Evolutionary conservation across 179 eudicot genomes (phyloP).

Genomic region (Beta corolliflora): DNA sequence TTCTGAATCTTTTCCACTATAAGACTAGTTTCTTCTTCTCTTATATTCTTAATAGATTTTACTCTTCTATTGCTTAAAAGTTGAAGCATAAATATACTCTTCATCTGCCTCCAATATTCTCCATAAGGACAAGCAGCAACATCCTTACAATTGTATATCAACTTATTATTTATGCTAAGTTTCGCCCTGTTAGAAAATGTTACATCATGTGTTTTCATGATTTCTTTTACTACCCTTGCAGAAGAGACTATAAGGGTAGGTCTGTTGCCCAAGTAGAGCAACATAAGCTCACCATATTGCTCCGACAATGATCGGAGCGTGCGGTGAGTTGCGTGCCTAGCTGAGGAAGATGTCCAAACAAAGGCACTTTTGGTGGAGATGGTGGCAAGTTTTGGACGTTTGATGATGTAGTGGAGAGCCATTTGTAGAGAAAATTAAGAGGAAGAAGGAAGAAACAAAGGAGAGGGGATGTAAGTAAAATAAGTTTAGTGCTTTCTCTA

Average conservation of each 20-base stretch:
- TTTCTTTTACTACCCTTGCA: conserved; percentile 24
- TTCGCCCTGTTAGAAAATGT: conserved; percentile 15
- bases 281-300: conserved; percentile 41
- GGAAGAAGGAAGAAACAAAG: conserved; percentile 5
- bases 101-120: conserved; percentile 35
- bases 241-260: conserved; percentile 24
- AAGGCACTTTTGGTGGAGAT: conserved; percentile 25
- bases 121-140: conserved; percentile 17
- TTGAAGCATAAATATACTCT: conserved; percentile 21
- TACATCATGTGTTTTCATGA: conserved; percentile 25
- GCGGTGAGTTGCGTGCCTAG: conserved; percentile 19
- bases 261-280: conserved; percentile 36
- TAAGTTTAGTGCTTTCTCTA: conserved; percentile 4
- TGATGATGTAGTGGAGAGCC: background rate
- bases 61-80: conserved; percentile 25
- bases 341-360: conserved; percentile 25
- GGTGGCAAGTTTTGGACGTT: conserved; percentile 13
- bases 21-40: conserved; percentile 20
- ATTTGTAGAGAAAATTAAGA: conserved; percentile 19
- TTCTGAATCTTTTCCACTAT: conserved; percentile 8
- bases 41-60: conserved; percentile 6
- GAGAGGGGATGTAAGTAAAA: background rate
- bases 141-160: conserved; percentile 10
- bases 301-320: conserved; percentile 34
- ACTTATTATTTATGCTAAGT: background rate